Base-by-base conservation (phyloP, 495 filamentous ascomycete genomes). In the Diplogelasinospora grovesii region DNA sequence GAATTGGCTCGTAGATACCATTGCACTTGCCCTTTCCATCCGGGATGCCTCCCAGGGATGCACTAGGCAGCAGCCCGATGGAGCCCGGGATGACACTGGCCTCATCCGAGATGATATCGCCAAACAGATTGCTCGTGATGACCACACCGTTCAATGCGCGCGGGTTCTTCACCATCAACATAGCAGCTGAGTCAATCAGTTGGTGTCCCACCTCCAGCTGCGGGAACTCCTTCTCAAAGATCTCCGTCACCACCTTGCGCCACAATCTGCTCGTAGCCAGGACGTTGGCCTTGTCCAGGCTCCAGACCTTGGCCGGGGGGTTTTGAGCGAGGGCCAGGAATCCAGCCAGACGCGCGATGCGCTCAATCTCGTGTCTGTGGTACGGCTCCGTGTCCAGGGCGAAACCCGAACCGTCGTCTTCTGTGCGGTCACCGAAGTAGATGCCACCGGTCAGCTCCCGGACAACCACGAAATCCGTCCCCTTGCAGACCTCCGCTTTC, bases 1-100 rank as follows among this genome's bases (percentile, higher is more conserved):
- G 93, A 50, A 97, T 97, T 22, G 93, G 93, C 74, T 97, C 92
- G 59, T 96, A 98, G 53, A 98, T 95, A 52, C 92, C 83, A 49
- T 84, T 86, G 46, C 82, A 80, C 53, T 68, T 77, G 28, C 69
- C 66, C 67, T 82, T 82, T 10, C 78, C 71, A 68, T 95, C 89
- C 1, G 92, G 92, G 31, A 93, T 79, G 15, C 84, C 88, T 35
- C 79, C 83, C 61, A 98, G 66, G 62, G 83, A 89, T 5, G 92
- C 92, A 63, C 83, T 89, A 8, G 92, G 92, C 58, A 95, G 68
- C 51, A 98, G 63, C 4, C 92, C 92, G 55, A 98, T 77, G 42
- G 81, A 87, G 2, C 92, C 92, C 6, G 90, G 88, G 50, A 98
- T 97, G 21, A 95, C 92, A 59, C 84, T 90, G 6, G 92, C 90